Percentiles rank a stretch among this genome's conserved stretches.
These are phyloP conservation scores for Fragaria iinumae DNA, from an alignment of 306 rosid genomes.

Conservation along the genomic window DNA sequence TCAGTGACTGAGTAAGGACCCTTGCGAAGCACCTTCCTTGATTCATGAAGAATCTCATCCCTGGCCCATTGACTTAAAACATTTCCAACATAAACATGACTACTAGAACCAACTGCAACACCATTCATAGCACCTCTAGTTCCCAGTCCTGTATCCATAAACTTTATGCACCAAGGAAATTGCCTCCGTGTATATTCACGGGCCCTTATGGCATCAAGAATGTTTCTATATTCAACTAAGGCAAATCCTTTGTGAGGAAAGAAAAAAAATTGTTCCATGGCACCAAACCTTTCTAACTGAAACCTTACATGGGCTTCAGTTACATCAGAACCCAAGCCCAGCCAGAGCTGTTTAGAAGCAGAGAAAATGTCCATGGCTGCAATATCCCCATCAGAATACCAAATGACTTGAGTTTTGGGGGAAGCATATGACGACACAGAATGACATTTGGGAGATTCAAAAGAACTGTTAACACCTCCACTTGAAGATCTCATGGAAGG, in stretches of 20 bases:
- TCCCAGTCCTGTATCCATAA: slow-evolving; percentile 90
- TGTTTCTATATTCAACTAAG: slow-evolving; percentile 77
- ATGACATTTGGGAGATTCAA: slow-evolving; percentile 62
- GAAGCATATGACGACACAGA: slow-evolving; percentile 45
- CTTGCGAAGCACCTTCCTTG: slow-evolving; percentile 66
- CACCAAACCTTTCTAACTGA: slow-evolving; percentile 90
- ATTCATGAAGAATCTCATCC: slow-evolving; percentile 87
- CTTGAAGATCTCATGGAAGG: slow-evolving; percentile 59
- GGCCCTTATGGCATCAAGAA: slow-evolving; percentile 75
- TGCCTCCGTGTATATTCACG: slow-evolving; percentile 64
- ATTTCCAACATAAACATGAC: slow-evolving; percentile 71
- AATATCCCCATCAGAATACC: slow-evolving; percentile 87
- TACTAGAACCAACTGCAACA: slow-evolving; percentile 82
- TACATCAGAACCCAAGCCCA: slow-evolving; percentile 61
- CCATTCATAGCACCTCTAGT: slow-evolving; percentile 78
- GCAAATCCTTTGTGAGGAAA: slow-evolving; percentile 76
- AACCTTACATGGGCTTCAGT: slow-evolving; percentile 82
- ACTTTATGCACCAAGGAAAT: slow-evolving; percentile 75
- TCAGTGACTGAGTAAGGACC: slow-evolving; percentile 68
- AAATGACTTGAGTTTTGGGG: slow-evolving; percentile 45
- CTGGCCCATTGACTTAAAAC: slow-evolving; percentile 77
- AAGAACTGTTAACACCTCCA: slow-evolving; percentile 51
- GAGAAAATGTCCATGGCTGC: slow-evolving; percentile 78
- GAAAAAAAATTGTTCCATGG: slow-evolving; percentile 60
- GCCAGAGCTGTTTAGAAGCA: slow-evolving; percentile 91